Conservation (phyloP, 345 rosid species). For the Camelina neglecta region DNA sequence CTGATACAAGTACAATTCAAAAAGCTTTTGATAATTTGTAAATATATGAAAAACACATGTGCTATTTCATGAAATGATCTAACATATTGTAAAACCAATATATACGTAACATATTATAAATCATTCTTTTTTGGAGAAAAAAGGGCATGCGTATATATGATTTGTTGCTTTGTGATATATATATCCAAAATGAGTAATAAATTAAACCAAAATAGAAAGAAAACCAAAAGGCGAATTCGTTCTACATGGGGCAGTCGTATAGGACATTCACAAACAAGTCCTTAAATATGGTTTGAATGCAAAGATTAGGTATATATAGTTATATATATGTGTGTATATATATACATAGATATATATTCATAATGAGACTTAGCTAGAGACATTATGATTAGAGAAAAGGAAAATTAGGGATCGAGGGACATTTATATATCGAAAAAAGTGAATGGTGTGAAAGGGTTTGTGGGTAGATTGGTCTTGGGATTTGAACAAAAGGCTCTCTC, state of each 20-base stretch:
- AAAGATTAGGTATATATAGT: background rate
- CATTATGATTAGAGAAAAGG: slow-evolving; percentile 39
- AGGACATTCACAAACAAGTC: background rate
- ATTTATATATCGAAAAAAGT: slow-evolving; percentile 7
- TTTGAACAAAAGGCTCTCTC: slow-evolving; percentile 30
- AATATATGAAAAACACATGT: slow-evolving; percentile 9
- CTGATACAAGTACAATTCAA: background rate
- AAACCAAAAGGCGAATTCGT: background rate
- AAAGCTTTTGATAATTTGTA: slow-evolving; percentile 1
- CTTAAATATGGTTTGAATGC: background rate
- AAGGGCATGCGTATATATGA: background rate
- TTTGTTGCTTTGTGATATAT: background rate
- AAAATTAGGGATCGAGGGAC: slow-evolving; percentile 37
- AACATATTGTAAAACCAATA: background rate
- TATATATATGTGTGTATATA: background rate
- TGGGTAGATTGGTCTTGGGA: slow-evolving; percentile 32
- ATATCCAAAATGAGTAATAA: background rate
- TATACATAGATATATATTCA: background rate
- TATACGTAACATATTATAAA: slow-evolving; percentile 11
- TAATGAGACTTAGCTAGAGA: slow-evolving; percentile 10
- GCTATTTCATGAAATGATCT: background rate
- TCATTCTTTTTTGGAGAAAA: background rate
- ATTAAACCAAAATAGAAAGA: background rate
- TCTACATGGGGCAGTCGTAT: background rate
- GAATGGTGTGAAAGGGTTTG: slow-evolving; percentile 39